These are phyloP conservation scores for Trametes sp. DNA, from an alignment of 1,284 basidiomycete genomes.

Conservation along the genomic window DNA sequence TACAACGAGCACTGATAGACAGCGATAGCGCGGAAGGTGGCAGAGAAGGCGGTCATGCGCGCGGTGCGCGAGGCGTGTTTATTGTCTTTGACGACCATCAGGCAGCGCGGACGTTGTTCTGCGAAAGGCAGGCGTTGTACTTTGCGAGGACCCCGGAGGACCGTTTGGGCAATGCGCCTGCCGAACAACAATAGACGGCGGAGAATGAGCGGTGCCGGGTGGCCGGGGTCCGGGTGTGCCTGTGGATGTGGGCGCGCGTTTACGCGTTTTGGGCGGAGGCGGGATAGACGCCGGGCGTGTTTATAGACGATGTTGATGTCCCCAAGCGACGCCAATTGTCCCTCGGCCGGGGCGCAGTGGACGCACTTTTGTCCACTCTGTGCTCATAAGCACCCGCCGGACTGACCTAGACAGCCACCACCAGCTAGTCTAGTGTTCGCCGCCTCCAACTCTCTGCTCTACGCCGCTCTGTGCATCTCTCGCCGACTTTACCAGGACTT, in stretches of 20 bases:
- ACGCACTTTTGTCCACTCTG: constrained; percentile 36
- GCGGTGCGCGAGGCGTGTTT: constrained; percentile 26
- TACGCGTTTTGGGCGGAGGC: constrained; percentile 17
- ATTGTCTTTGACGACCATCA: constrained; percentile 31
- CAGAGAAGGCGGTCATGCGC: constrained; percentile 24
- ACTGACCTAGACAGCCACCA: constrained; percentile 26
- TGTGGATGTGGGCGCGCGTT: constrained; percentile 24
- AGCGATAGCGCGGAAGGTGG: constrained; percentile 8
- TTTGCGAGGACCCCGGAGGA: constrained; percentile 26
- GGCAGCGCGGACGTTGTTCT: constrained; percentile 28
- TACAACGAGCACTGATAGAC: not conserved
- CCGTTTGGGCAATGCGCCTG: constrained; percentile 1
- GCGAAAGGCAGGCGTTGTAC: constrained; percentile 36
- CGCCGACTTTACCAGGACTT: constrained; percentile 17
- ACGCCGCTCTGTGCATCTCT: constrained; percentile 10
- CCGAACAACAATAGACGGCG: constrained; percentile 24
- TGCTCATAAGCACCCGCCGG: constrained; percentile 30
- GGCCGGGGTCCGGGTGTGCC: constrained; percentile 24
- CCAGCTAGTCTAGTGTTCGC: constrained; percentile 39
- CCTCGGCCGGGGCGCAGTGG: constrained; percentile 30
- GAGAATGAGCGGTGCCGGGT: not conserved
- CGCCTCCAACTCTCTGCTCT: constrained; percentile 14
- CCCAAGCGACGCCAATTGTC: constrained; percentile 36
- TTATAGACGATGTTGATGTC: constrained; percentile 36
- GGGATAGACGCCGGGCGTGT: constrained; percentile 25